A percentile compares a stretch with the other conserved stretches of the same genome.
phyloP scores from a whole-genome alignment of 2,329 filamentous ascomycete genomes.

The Pestalotiopsis sp. region DNA sequence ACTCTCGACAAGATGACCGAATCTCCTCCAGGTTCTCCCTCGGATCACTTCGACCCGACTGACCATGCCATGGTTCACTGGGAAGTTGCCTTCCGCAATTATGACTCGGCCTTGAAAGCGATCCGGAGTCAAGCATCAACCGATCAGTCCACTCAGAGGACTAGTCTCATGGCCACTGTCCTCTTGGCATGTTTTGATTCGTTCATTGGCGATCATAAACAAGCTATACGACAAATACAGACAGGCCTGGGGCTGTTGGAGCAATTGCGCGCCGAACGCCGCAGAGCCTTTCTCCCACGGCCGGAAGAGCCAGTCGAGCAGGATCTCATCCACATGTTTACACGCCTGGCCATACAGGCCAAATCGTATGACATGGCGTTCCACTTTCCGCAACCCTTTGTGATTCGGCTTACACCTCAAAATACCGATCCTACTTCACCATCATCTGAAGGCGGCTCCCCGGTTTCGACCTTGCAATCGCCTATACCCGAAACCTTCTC shows the following conservation, averaged over 20 bases:
- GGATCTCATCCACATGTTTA: conserved; percentile 64
- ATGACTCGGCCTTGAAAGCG: conserved; percentile 55
- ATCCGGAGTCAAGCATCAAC: conserved; percentile 45
- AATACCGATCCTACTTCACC: conserved; percentile 39
- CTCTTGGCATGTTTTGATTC: conserved; percentile 69
- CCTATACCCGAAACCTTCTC: conserved; percentile 47
- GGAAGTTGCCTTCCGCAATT: conserved; percentile 60
- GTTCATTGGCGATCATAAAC: conserved; percentile 63
- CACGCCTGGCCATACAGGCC: conserved; percentile 62
- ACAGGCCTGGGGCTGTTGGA: conserved; percentile 56
- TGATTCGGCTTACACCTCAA: conserved; percentile 51
- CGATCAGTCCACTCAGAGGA: conserved; percentile 48
- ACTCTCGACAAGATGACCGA: conserved; percentile 60
- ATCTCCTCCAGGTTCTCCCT: conserved; percentile 48
- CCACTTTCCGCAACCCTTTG: conserved; percentile 63
- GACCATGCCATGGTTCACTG: conserved; percentile 52
- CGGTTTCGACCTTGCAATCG: conserved; percentile 36
- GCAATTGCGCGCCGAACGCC: conserved; percentile 47
- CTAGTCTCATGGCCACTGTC: conserved; percentile 63
- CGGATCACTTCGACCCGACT: conserved; percentile 27
- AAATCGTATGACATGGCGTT: conserved; percentile 71
- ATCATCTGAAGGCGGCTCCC: conserved; percentile 42
- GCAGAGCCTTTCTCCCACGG: conserved; percentile 36
- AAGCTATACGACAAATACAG: conserved; percentile 63
- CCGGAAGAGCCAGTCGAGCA: conserved; percentile 53